Evolutionary conservation across 2,329 filamentous ascomycete genomes (phyloP).

Genomic region (Aspergillus pseudoglaucus): DNA sequence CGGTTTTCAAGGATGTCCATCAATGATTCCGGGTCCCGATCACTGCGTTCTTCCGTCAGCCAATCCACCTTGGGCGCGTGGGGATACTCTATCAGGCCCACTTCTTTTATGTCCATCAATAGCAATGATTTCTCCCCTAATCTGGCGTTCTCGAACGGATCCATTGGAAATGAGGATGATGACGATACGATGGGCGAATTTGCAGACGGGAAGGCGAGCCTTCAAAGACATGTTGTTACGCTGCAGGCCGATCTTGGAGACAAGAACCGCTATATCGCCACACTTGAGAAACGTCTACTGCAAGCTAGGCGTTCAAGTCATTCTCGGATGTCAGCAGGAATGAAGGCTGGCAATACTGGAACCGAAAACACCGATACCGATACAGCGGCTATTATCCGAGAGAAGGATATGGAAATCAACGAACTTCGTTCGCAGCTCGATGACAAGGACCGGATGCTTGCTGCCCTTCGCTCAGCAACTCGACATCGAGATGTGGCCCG

Average conservation of each 20-base stretch:
- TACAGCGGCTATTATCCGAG: constrained; percentile 64
- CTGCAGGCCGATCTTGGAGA: constrained; percentile 92
- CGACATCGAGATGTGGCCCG: constrained; percentile 80
- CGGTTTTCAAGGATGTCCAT: constrained; percentile 57
- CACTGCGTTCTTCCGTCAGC: constrained; percentile 63
- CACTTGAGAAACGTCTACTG: constrained; percentile 82
- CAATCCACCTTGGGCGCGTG: constrained; percentile 50
- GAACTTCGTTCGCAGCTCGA: constrained; percentile 84
- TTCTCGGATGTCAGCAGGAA: constrained; percentile 72
- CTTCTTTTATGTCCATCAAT: constrained; percentile 59
- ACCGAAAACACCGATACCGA: constrained; percentile 74
- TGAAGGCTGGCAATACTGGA: constrained; percentile 60
- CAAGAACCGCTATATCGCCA: constrained; percentile 93
- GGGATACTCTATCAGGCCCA: constrained; percentile 53
- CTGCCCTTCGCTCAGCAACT: constrained; percentile 75
- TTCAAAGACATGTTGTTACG: constrained; percentile 81
- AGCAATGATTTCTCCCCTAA: constrained; percentile 29
- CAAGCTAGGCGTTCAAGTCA: constrained; percentile 88
- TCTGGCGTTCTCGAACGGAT: constrained; percentile 24
- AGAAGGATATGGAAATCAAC: constrained; percentile 88
- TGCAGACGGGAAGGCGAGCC: constrained; percentile 75
- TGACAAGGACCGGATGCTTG: constrained; percentile 91
- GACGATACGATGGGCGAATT: constrained; percentile 73
- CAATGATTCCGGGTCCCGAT: constrained; percentile 41
- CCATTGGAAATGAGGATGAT: constrained; percentile 43